Evolutionary conservation across 2,329 filamentous ascomycete species (phyloP).

Genomic region (Aspergillus puulaauensis): DNA sequence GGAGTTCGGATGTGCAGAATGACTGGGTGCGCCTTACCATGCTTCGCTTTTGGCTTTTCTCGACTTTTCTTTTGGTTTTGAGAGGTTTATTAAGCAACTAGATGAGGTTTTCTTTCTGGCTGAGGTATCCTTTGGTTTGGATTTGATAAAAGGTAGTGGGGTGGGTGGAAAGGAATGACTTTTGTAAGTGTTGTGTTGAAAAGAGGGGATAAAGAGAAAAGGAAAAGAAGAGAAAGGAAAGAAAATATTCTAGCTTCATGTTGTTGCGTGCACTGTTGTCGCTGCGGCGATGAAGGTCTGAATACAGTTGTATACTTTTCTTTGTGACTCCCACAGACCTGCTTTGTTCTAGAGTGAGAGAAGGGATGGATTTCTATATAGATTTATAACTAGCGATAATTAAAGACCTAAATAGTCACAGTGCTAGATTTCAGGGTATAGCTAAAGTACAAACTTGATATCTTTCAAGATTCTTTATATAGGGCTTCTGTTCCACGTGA

Average conservation of each 20-base stretch:
- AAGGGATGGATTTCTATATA: no score
- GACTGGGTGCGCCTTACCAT: constrained; percentile 16
- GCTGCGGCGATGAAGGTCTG: constrained; percentile 1
- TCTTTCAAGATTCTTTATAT: constrained; percentile 7
- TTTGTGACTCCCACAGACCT: background rate
- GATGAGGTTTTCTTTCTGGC: background rate
- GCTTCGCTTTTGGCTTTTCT: background rate
- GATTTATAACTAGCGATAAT: no score
- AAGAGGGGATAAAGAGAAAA: constrained; percentile 2
- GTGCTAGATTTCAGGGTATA: background rate
- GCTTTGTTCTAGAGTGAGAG: background rate
- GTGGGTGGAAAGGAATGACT: background rate
- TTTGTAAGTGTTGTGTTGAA: background rate
- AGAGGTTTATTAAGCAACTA: background rate
- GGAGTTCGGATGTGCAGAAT: constrained; percentile 19
- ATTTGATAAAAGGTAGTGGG: constrained; percentile 7
- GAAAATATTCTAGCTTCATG: background rate
- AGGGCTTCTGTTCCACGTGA: constrained; percentile 14
- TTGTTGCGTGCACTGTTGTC: background rate
- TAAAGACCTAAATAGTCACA: background rate
- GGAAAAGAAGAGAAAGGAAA: background rate
- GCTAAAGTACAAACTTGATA: background rate
- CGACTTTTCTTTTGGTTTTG: background rate
- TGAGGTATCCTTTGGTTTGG: background rate
- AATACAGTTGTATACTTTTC: background rate